phyloP scores from a whole-genome alignment of 306 rosid species.

The Dicorynia guianensis region DNA sequence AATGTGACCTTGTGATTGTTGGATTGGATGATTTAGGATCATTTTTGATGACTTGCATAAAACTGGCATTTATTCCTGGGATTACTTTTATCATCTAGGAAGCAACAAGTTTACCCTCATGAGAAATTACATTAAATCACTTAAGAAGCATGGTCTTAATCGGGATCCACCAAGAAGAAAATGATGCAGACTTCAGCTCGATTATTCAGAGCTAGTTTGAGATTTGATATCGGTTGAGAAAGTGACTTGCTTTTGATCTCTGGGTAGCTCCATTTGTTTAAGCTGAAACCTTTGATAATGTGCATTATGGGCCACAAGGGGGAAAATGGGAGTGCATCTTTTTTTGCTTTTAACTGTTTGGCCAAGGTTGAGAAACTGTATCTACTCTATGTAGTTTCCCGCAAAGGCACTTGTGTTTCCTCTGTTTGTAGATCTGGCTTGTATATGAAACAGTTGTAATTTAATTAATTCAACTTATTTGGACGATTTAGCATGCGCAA shows the following conservation, averaged over 20 bases:
- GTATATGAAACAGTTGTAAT: no score
- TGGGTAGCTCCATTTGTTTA: constrained; percentile 38
- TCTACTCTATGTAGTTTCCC: no score
- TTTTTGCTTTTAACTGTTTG: no score
- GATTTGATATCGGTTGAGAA: constrained; percentile 30
- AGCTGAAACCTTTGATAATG: constrained; percentile 14
- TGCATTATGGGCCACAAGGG: constrained; percentile 7
- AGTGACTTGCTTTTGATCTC: constrained; percentile 4
- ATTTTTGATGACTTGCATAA: constrained; percentile 88
- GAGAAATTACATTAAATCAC: constrained; percentile 70
- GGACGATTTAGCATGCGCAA: no score
- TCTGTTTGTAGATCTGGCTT: no score
- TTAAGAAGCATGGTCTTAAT: constrained; percentile 75
- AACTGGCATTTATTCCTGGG: constrained; percentile 93
- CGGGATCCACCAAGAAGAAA: constrained; percentile 77
- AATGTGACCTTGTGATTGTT: constrained; percentile 24
- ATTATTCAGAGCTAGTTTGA: constrained; percentile 25
- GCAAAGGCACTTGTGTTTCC: no score
- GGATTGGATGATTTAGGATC: constrained; percentile 59
- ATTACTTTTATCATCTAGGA: constrained; percentile 72
- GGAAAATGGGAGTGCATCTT: no score
- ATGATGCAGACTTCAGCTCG: constrained; percentile 49
- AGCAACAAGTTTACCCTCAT: constrained; percentile 75
- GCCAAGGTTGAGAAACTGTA: no score
- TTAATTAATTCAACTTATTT: no score